Evolutionary conservation across 2,329 filamentous ascomycete species (phyloP).

Genomic region (Epichloe scottii): DNA sequence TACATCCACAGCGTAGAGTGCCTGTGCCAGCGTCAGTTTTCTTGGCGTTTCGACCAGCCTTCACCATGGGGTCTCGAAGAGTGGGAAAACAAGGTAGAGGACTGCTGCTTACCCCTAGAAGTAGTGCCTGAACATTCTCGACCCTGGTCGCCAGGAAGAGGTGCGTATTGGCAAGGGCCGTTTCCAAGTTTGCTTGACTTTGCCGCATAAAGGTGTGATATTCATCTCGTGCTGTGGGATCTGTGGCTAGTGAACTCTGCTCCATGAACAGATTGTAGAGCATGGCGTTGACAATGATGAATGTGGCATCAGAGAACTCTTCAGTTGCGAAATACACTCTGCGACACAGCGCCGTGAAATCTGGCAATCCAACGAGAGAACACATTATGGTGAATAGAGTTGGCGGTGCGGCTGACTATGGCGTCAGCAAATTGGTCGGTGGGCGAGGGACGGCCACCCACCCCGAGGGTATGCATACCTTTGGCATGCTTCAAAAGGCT

Average conservation of each 20-base stretch:
- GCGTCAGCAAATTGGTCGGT: neutral
- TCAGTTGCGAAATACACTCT: conserved; percentile 39
- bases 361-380: conserved; percentile 34
- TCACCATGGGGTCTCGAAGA: neutral
- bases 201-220: conserved; percentile 26
- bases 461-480: conserved; percentile 16
- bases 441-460: too few species aligned
- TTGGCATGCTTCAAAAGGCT: conserved; percentile 35
- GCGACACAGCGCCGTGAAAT: conserved; percentile 37
- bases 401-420: conserved; percentile 27
- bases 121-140: conserved; percentile 43
- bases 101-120: conserved; percentile 37
- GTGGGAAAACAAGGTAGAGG: neutral
- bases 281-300: conserved; percentile 36
- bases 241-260: conserved; percentile 25
- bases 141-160: conserved; percentile 42
- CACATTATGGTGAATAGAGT: conserved; percentile 38
- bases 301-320: conserved; percentile 35
- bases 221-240: conserved; percentile 20
- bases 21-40: conserved; percentile 23
- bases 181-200: conserved; percentile 37
- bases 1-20: conserved; percentile 48
- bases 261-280: conserved; percentile 39
- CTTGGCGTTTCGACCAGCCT: neutral
- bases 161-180: conserved; percentile 36